These are phyloP conservation scores for Hypoxylon fuscum DNA, from an alignment of 495 filamentous ascomycete species.

Conservation along the genomic window DNA sequence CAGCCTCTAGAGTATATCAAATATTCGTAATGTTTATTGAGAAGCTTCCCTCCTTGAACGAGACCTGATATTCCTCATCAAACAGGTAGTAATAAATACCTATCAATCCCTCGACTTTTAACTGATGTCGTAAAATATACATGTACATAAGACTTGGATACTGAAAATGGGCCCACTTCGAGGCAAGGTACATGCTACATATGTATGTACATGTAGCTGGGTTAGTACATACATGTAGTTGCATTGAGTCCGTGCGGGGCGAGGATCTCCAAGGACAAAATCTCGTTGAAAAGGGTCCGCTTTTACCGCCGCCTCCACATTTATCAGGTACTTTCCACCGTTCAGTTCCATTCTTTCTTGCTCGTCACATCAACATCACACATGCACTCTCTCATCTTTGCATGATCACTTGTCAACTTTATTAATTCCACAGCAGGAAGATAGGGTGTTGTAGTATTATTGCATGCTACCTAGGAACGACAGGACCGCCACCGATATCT, in stretches of 20 bases:
- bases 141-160: no score
- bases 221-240: constrained; percentile 3
- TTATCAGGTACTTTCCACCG: constrained; percentile 19
- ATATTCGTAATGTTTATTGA: no score
- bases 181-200: constrained; percentile 1
- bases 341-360: constrained; percentile 9
- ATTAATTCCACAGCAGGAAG: constrained; percentile 14
- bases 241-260: constrained; percentile 26
- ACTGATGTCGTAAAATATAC: no score
- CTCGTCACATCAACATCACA: constrained; percentile 21
- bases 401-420: constrained; percentile 29
- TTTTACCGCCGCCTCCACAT: constrained; percentile 23
- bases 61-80: no score
- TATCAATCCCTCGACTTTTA: no score
- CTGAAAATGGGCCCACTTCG: no score
- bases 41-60: no score
- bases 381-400: constrained; percentile 20
- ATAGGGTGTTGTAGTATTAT: constrained; percentile 8
- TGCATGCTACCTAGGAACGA: constrained; percentile 11
- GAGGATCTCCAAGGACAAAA: constrained; percentile 22
- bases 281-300: constrained; percentile 4
- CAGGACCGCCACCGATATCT: background rate
- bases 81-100: no score
- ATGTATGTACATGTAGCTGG: background rate
- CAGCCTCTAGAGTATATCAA: background rate